Evolutionary conservation across 306 rosid species (phyloP), one percentile per base, ranked within the genome.

Genomic region (Dryas drummondii): DNA sequence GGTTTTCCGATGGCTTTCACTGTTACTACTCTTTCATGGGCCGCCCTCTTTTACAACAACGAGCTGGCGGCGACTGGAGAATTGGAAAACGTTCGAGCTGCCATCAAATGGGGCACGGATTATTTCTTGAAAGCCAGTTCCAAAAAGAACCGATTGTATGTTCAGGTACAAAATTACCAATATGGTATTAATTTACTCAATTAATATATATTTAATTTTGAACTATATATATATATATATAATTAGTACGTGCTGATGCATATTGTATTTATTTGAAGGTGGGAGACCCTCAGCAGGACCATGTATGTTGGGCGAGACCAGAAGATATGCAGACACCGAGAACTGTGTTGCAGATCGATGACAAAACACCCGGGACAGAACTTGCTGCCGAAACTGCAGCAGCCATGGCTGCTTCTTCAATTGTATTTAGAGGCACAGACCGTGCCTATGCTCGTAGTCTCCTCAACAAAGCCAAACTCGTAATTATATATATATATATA

Each of bases 1-100:
- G 98, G 97, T 6, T 85, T 94, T 3, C 98, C 98, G 0, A 88
- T 94, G 98, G 98, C 98, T 41, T 94, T 94, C 82, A 94, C 98
- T 0, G 79, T 94, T 0, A 91, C 98, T 4, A 88, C 97, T 27
- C 85, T 91, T 1, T 67, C 98, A 69, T 94, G 98, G 98, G 86
- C 85, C 19, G 96, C 96, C 7, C 5, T 90, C 4, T 66, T 61
- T 54, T 91, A 87, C 87, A 65, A 70, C 13, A 4, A 73, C 9
- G 92, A 94, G 73, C 78, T 91, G 3, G 9, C 76, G 79, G 86
- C 87, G 7, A 73, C 93, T 0, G 82, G 88, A 0, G 98, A 94
- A 82, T 15, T 87, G 84, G 78, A 70, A 11, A 81, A 88, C 59
- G 74, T 75, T 63, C 84, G 59, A 0, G 85, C 80, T 10, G 97